These are phyloP conservation scores for Ustanciosporium gigantosporum DNA, from an alignment of 1,284 basidiomycete species.

Conservation along the genomic window DNA sequence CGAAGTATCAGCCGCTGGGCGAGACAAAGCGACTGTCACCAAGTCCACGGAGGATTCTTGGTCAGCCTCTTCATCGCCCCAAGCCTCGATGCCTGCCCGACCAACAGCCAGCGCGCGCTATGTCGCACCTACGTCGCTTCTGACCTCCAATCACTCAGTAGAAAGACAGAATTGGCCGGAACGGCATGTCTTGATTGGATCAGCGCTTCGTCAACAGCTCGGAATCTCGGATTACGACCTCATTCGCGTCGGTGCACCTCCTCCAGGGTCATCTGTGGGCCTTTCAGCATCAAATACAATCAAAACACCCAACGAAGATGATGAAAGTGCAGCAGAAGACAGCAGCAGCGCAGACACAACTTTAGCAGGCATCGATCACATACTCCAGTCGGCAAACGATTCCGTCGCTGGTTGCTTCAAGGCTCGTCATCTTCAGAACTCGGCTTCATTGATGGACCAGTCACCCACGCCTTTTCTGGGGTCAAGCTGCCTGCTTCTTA, in stretches of 20 bases:
- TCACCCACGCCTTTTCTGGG: slow-evolving; percentile 32
- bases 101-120: slow-evolving; percentile 43
- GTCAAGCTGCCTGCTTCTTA: slow-evolving; percentile 44
- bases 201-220: slow-evolving; percentile 37
- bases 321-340: not conserved
- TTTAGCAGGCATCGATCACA: slow-evolving; percentile 28
- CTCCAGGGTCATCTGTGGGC: slow-evolving; percentile 24
- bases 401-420: slow-evolving; percentile 26
- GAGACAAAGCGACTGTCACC: slow-evolving; percentile 5
- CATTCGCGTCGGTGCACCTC: slow-evolving; percentile 37
- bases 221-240: slow-evolving; percentile 50
- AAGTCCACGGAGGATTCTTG: slow-evolving; percentile 2
- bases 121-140: slow-evolving; percentile 5
- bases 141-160: not conserved
- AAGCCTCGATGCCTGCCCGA: slow-evolving; percentile 10
- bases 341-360: slow-evolving; percentile 2
- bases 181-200: slow-evolving; percentile 44
- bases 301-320: not conserved
- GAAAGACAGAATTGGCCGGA: slow-evolving; percentile 40
- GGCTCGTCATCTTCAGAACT: slow-evolving; percentile 15
- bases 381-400: slow-evolving; percentile 11
- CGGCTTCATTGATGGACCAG: not conserved
- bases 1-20: slow-evolving; percentile 12
- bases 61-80: not conserved
- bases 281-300: not conserved